phyloP scores from a whole-genome alignment of 352 stramenopile genomes.

The Pythium volutum region DNA sequence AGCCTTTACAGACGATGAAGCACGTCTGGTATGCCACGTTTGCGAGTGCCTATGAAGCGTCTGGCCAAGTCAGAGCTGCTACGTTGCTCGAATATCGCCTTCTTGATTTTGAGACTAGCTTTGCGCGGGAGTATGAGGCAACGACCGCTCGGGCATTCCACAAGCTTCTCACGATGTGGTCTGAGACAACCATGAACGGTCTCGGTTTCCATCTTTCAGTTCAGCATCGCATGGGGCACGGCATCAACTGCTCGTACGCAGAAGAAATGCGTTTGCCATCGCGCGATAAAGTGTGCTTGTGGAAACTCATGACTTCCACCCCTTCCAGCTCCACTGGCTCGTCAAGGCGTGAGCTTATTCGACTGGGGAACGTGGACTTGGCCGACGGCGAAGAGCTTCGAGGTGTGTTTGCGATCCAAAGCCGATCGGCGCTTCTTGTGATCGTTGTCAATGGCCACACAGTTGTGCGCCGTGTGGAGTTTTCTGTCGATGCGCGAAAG shows the following conservation, averaged over 20 bases:
- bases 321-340: too few species aligned
- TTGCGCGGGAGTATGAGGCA: background rate
- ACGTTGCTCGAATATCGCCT: background rate
- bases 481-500: background rate
- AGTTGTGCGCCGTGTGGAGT: background rate
- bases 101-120: background rate
- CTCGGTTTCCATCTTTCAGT: background rate
- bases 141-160: background rate
- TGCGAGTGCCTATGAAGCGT: background rate
- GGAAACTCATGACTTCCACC: background rate
- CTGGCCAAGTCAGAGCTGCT: background rate
- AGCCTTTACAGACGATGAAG: conserved; percentile 5
- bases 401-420: conserved; percentile 1
- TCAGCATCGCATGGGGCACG: background rate
- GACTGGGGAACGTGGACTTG: background rate
- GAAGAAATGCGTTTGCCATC: background rate
- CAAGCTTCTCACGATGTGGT: background rate
- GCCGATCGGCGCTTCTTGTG: background rate
- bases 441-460: background rate
- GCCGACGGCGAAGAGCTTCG: background rate
- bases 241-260: conserved; percentile 1
- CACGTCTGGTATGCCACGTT: conserved; percentile 1
- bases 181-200: background rate
- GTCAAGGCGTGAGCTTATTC: background rate
- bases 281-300: background rate